Conservation (phyloP, 352 stramenopile genomes). For the Globisporangium apiculatum region DNA sequence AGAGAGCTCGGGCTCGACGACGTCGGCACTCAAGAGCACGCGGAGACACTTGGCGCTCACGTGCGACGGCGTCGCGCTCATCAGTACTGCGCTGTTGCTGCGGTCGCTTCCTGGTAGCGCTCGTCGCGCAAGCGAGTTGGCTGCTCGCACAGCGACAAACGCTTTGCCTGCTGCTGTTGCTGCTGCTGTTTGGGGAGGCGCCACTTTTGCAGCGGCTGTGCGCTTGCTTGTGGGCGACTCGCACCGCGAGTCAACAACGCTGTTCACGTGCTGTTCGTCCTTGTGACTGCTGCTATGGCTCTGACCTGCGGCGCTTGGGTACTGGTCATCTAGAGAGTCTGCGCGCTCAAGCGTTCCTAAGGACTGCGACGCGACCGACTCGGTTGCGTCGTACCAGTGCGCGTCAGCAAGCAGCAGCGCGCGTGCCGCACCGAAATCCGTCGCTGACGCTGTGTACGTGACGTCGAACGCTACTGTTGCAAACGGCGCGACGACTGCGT, state of each 20-base stretch:
- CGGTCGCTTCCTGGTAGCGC: background rate
- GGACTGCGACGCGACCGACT: background rate
- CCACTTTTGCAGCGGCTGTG: background rate
- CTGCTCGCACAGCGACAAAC: slow-evolving; percentile 55
- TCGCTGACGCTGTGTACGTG: slow-evolving; percentile 26
- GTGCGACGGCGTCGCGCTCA: slow-evolving; percentile 11
- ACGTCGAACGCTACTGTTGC: slow-evolving; percentile 39
- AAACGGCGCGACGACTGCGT: slow-evolving; percentile 21
- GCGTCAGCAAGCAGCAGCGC: slow-evolving; percentile 56
- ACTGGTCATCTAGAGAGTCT: background rate
- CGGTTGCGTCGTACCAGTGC: slow-evolving; percentile 39
- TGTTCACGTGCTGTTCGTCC: background rate
- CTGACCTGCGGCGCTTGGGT: background rate
- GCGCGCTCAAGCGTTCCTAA: background rate
- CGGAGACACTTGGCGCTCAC: slow-evolving; percentile 43
- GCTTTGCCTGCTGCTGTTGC: slow-evolving; percentile 46
- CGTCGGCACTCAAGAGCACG: slow-evolving; percentile 47
- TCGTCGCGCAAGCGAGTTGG: slow-evolving; percentile 44
- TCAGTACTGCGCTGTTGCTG: background rate
- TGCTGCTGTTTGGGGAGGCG: background rate
- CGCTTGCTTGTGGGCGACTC: slow-evolving; percentile 6
- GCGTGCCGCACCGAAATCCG: slow-evolving; percentile 7
- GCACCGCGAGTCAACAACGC: slow-evolving; percentile 5
- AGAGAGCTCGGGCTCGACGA: slow-evolving; percentile 55
- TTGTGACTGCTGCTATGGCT: background rate